Evolutionary conservation across 768 basidiomycete genomes (phyloP).

Genomic region (Rhodotorula graminis): DNA sequence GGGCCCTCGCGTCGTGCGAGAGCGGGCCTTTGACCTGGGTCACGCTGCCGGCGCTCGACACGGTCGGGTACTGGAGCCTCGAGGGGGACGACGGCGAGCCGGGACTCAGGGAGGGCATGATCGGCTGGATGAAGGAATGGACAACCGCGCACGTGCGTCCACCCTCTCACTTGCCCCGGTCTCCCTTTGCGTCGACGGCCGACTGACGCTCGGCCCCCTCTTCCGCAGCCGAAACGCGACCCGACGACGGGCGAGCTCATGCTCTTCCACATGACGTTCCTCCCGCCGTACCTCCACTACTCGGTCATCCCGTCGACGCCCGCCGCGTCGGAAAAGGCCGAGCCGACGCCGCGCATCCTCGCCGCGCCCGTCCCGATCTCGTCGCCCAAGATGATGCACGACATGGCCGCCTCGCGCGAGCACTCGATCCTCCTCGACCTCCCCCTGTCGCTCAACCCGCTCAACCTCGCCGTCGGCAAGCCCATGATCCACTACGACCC

Average conservation of each 20-base stretch:
- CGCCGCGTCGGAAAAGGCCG: constrained; percentile 16
- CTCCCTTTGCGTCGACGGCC: not conserved
- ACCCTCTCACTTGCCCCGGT: too few species aligned
- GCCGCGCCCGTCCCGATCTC: constrained; percentile 21
- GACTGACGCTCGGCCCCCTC: too few species aligned
- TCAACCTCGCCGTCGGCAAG: constrained; percentile 44
- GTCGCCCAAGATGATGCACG: constrained; percentile 48
- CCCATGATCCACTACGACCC: constrained; percentile 49
- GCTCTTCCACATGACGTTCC: constrained; percentile 38
- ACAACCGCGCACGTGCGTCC: constrained; percentile 35
- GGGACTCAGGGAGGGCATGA: constrained; percentile 28
- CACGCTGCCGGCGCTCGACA: constrained; percentile 47
- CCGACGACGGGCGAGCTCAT: constrained; percentile 43
- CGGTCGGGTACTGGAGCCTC: constrained; percentile 45
- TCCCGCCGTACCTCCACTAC: constrained; percentile 42
- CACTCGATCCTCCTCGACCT: constrained; percentile 50
- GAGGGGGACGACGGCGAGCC: constrained; percentile 34
- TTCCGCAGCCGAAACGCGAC: constrained; percentile 39
- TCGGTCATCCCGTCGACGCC: constrained; percentile 38
- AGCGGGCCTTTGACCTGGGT: constrained; percentile 48
- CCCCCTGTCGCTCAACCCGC: constrained; percentile 48
- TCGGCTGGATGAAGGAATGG: constrained; percentile 40
- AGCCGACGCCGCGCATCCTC: constrained; percentile 28
- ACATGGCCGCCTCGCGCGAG: constrained; percentile 48
- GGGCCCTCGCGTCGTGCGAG: constrained; percentile 49